These are phyloP conservation scores for Tuber borchii DNA, from an alignment of 495 filamentous ascomycete genomes.

Conservation along the genomic window DNA sequence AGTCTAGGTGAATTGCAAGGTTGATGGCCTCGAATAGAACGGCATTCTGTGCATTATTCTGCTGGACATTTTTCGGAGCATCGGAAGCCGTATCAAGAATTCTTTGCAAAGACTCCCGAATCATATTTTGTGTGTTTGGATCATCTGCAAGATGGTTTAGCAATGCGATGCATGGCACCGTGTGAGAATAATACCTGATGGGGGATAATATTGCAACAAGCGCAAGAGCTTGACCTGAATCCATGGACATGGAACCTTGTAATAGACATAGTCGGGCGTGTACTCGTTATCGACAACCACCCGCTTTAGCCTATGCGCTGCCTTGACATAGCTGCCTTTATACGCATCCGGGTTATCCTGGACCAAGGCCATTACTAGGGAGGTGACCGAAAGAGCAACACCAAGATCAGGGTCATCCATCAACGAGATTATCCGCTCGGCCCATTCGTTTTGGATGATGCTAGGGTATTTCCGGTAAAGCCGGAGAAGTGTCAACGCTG, in stretches of 20 bases:
- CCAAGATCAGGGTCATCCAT: constrained; percentile 98
- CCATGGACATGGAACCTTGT: constrained; percentile 98
- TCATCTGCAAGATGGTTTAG: constrained; percentile 59
- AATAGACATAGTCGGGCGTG: constrained; percentile 85
- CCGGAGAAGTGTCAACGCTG: constrained; percentile 88
- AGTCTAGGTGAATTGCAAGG: constrained; percentile 96
- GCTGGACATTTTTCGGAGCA: constrained; percentile 95
- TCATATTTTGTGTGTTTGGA: constrained; percentile 80
- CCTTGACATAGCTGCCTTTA: constrained; percentile 88
- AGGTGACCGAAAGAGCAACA: constrained; percentile 91
- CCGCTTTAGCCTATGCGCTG: constrained; percentile 77
- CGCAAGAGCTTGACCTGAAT: constrained; percentile 91
- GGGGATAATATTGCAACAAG: constrained; percentile 90
- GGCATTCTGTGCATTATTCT: constrained; percentile 98
- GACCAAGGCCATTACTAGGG: constrained; percentile 88
- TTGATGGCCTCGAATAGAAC: constrained; percentile 98
- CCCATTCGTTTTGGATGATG: constrained; percentile 95
- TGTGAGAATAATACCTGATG: constrained; percentile 61
- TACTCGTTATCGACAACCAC: constrained; percentile 85
- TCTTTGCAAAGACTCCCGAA: constrained; percentile 82
- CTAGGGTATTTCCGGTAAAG: constrained; percentile 88
- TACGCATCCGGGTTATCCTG: constrained; percentile 92
- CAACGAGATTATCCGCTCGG: constrained; percentile 90
- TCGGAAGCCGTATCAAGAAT: constrained; percentile 87
- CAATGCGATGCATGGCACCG: neutral